Conservation (phyloP, 441 rosid species). For the Gossypium lobatum region DNA sequence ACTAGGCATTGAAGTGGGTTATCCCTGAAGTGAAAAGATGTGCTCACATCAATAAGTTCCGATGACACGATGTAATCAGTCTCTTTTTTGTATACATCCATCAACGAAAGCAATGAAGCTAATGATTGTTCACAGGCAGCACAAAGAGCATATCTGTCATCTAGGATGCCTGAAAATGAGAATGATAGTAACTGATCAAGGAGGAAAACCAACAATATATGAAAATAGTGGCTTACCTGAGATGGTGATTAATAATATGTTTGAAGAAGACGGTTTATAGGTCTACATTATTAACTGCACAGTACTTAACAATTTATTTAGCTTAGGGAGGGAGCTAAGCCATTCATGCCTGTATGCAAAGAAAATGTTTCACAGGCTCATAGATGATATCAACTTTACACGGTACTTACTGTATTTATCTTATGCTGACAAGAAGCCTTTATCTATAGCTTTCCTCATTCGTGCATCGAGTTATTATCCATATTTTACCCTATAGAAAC, state of each 20-base stretch:
- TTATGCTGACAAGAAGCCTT: neutral
- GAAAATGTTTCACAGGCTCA: neutral
- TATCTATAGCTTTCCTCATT: neutral
- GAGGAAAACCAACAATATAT: neutral
- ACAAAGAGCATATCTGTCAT: conserved; percentile 44
- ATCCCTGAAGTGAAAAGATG: neutral
- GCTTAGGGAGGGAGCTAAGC: neutral
- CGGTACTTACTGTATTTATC: neutral
- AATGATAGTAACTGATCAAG: neutral
- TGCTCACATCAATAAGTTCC: neutral
- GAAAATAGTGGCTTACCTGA: neutral
- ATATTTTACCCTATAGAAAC: neutral
- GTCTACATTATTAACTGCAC: neutral
- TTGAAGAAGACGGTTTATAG: neutral
- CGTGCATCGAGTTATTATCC: neutral
- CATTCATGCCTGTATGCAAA: neutral
- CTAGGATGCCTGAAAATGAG: neutral
- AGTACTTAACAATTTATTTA: neutral
- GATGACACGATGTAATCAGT: conserved; percentile 22
- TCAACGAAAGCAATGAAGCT: conserved; percentile 73
- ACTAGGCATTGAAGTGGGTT: neutral
- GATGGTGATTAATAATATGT: neutral
- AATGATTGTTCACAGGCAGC: conserved; percentile 72
- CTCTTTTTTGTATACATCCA: conserved; percentile 68
- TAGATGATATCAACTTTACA: neutral